Conservation (phyloP, 192 early-diverging fungal species). For the Podila epigama region DNA sequence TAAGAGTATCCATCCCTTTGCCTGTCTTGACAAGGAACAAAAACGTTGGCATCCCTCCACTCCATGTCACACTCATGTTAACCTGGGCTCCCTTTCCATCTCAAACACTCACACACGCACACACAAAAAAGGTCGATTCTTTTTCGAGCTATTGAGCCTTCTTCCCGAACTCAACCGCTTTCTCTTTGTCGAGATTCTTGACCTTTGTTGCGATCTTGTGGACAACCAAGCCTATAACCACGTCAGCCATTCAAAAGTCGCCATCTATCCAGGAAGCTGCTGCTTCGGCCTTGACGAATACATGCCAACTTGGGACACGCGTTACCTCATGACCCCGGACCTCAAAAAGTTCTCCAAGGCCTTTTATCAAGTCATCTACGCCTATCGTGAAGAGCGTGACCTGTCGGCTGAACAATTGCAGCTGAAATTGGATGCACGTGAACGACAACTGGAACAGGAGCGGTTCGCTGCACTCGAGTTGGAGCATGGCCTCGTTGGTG, state of each 20-base stretch:
- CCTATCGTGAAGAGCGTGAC: slow-evolving; percentile 34
- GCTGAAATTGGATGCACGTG: slow-evolving; percentile 11
- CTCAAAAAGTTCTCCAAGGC: slow-evolving; percentile 21
- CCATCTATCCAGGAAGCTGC: slow-evolving; percentile 37
- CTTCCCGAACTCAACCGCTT: slow-evolving; percentile 41
- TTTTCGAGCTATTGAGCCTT: slow-evolving; percentile 27
- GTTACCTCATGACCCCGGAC: slow-evolving; percentile 20
- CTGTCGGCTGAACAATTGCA: slow-evolving; percentile 26
- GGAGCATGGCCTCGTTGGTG: slow-evolving; percentile 21
- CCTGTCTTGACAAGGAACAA: not conserved
- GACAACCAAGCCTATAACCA: slow-evolving; percentile 26
- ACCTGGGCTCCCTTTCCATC: too few relatives aligned
- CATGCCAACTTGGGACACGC: slow-evolving; percentile 46
- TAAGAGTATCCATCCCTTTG: not conserved
- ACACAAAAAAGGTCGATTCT: slow-evolving; percentile 23
- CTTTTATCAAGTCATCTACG: slow-evolving; percentile 35
- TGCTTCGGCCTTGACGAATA: slow-evolving; percentile 44
- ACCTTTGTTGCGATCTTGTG: slow-evolving; percentile 33
- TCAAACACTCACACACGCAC: too few relatives aligned
- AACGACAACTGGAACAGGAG: slow-evolving; percentile 18
- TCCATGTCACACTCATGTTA: too few relatives aligned
- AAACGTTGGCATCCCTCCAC: too few relatives aligned
- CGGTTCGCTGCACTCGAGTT: slow-evolving; percentile 14
- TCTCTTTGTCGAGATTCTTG: slow-evolving; percentile 45
- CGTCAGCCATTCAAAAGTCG: slow-evolving; percentile 25